Percentiles rank a stretch among this genome's conserved stretches.
phyloP scores from a whole-genome alignment of 768 basidiomycete species.

The Suillus brevipes region DNA sequence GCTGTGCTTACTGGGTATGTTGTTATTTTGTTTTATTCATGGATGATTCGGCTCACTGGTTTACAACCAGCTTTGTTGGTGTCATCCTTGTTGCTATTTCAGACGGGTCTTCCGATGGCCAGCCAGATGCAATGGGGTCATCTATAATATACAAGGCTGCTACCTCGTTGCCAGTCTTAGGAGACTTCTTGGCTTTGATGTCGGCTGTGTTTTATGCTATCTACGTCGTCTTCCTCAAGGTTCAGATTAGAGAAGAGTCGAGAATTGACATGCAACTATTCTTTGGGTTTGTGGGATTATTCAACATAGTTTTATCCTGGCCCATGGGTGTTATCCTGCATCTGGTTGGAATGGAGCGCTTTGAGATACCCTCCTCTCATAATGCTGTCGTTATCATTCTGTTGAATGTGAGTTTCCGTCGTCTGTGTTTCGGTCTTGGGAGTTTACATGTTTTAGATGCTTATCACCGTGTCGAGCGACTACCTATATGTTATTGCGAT shows the following conservation, averaged over 20 bases:
- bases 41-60: conserved; percentile 9
- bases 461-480: conserved; percentile 80
- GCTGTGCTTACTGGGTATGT: conserved; percentile 80
- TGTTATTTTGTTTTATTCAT: neutral
- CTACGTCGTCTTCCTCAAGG: conserved; percentile 89
- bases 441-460: conserved; percentile 54
- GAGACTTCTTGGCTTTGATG: conserved; percentile 83
- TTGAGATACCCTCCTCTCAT: conserved; percentile 63
- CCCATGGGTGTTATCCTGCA: conserved; percentile 81
- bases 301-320: conserved; percentile 76
- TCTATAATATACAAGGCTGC: conserved; percentile 17
- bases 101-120: conserved; percentile 50
- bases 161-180: conserved; percentile 43
- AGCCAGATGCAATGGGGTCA: conserved; percentile 7
- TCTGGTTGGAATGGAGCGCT: conserved; percentile 64
- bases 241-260: conserved; percentile 77
- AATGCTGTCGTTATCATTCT: conserved; percentile 50
- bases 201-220: conserved; percentile 86
- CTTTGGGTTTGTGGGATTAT: conserved; percentile 91
- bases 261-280: conserved; percentile 92
- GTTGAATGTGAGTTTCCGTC: conserved; percentile 49
- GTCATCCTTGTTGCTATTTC: conserved; percentile 88
- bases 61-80: conserved; percentile 63
- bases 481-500: conserved; percentile 87
- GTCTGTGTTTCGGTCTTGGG: neutral